Conservation (phyloP, 163 green algal species). For the Scenedesmus sp. region DNA sequence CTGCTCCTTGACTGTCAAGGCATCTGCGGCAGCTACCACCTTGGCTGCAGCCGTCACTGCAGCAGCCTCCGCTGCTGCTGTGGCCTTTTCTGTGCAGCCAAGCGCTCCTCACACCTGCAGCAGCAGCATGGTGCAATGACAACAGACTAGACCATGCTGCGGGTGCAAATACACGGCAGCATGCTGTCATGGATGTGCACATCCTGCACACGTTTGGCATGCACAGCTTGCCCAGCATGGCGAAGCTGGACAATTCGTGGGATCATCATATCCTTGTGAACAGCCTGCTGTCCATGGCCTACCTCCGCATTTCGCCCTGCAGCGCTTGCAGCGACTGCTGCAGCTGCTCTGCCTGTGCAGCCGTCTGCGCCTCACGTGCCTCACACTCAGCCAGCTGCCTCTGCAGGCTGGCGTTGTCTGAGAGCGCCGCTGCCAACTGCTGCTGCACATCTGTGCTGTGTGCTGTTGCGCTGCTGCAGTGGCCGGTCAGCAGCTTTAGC, state of each 20-base stretch:
- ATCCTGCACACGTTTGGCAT: neutral
- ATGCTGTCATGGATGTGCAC: neutral
- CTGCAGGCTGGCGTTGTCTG: constrained; percentile 38
- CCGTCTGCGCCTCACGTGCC: neutral
- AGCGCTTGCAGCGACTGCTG: neutral
- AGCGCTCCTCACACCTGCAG: constrained; percentile 16
- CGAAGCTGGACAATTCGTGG: neutral
- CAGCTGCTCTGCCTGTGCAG: constrained; percentile 6
- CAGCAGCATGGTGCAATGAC: neutral
- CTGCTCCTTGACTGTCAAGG: constrained; percentile 40
- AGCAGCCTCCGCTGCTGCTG: constrained; percentile 19
- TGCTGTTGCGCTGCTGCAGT: neutral
- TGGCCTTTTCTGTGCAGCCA: constrained; percentile 7
- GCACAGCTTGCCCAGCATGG: neutral
- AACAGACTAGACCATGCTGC: neutral
- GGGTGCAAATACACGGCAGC: neutral
- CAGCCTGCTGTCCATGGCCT: neutral
- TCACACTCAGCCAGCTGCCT: constrained; percentile 8
- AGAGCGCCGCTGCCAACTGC: neutral
- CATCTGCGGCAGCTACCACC: constrained; percentile 12
- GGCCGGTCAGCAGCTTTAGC: constrained; percentile 21
- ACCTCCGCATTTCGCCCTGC: constrained; percentile 36
- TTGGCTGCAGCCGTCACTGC: constrained; percentile 19
- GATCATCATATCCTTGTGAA: neutral
- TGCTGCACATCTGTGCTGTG: constrained; percentile 27